These are phyloP conservation scores for Xerophyta viscosa DNA, from an alignment of 106 monocot genomes.

Conservation along the genomic window DNA sequence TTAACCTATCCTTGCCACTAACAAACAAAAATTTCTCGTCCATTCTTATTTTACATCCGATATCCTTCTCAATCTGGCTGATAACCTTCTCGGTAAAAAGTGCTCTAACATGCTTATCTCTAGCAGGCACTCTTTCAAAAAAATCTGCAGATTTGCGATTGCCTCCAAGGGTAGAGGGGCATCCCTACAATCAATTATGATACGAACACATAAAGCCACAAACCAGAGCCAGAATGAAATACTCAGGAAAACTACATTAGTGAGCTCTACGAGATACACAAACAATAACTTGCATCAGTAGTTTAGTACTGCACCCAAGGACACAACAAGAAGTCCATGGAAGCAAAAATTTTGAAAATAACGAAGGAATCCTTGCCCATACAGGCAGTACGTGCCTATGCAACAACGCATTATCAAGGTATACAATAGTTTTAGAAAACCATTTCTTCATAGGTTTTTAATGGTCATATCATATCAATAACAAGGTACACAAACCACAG, in stretches of 20 bases:
- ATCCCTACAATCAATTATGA: conserved; percentile 41
- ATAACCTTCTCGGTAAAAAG: conserved; percentile 80
- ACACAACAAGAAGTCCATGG: too few species aligned
- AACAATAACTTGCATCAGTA: too few species aligned
- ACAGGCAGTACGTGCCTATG: too few species aligned
- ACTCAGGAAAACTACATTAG: not conserved
- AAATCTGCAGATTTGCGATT: conserved; percentile 78
- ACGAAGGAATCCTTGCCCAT: too few species aligned
- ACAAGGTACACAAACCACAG: too few species aligned
- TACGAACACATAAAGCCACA: not conserved
- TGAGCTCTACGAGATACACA: not conserved
- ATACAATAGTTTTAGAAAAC: too few species aligned
- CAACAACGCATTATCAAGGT: too few species aligned
- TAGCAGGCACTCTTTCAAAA: conserved; percentile 89
- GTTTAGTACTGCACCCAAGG: too few species aligned
- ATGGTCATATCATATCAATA: too few species aligned
- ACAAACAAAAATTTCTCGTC: conserved; percentile 93
- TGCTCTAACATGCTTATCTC: conserved; percentile 74
- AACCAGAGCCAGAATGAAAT: not conserved
- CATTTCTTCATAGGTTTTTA: too few species aligned
- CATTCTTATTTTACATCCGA: conserved; percentile 91
- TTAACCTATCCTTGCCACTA: conserved; percentile 77
- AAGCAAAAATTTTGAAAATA: too few species aligned
- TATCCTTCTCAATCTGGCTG: conserved; percentile 71
- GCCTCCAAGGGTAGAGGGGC: conserved; percentile 89